phyloP scores from a whole-genome alignment of 805 yeast species.

The Metschnikowia vanudenii region DNA sequence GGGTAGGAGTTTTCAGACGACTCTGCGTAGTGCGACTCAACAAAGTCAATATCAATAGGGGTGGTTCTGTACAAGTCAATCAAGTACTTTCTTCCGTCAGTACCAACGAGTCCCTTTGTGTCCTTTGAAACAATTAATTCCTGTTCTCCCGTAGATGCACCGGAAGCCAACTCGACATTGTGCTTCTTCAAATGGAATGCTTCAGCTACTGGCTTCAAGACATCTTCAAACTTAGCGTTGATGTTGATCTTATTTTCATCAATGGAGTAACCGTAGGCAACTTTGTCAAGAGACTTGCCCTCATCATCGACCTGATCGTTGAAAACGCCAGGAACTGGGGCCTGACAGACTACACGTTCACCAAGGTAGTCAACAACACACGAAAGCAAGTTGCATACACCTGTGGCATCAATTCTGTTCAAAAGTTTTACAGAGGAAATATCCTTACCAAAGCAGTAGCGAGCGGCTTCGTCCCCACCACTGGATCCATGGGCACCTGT shows the following conservation, averaged over 20 bases:
- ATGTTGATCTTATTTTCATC: conserved; percentile 49
- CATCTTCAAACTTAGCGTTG: conserved; percentile 52
- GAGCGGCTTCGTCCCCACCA: conserved; percentile 86
- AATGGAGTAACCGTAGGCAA: conserved; percentile 74
- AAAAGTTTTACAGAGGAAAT: conserved; percentile 66
- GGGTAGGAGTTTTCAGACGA: conserved; percentile 59
- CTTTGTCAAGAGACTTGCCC: conserved; percentile 35
- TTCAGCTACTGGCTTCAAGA: conserved; percentile 62
- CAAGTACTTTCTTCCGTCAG: conserved; percentile 80
- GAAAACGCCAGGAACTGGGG: conserved; percentile 93
- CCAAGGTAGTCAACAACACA: conserved; percentile 91
- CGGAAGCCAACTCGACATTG: conserved; percentile 48
- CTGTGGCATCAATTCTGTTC: conserved; percentile 61
- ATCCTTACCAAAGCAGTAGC: conserved; percentile 78
- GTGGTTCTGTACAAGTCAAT: conserved; percentile 82
- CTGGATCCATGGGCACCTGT: conserved; percentile 59
- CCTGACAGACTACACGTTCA: conserved; percentile 83
- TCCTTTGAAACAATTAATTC: conserved; percentile 69
- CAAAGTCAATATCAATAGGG: conserved; percentile 79
- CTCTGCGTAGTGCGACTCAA: conserved; percentile 51
- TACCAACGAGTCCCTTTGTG: conserved; percentile 81
- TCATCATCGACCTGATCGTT: conserved; percentile 29
- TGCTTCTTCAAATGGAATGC: conserved; percentile 78
- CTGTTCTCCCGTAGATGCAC: conserved; percentile 33
- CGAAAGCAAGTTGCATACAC: conserved; percentile 71